Evolutionary conservation across 257 asterid genomes (phyloP).

Genomic region (Thymus quinquecostatus): DNA sequence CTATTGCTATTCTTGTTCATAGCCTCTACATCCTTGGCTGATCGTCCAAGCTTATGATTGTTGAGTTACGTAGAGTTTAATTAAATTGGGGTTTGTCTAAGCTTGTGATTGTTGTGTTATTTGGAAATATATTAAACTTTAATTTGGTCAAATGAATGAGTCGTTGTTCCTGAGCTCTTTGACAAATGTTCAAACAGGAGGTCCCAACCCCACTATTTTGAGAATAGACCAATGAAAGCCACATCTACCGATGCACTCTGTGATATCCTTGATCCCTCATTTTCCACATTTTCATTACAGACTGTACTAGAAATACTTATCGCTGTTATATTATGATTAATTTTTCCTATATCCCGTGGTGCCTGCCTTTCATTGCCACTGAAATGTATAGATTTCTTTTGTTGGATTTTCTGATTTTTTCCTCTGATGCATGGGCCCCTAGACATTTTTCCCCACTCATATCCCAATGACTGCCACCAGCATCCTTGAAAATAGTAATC

Average conservation of each 20-base stretch:
- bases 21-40: constrained; percentile 9
- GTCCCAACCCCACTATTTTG: not conserved
- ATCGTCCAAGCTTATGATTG: constrained; percentile 2
- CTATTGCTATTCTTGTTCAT: constrained; percentile 18
- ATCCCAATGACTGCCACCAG: not conserved
- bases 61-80: constrained; percentile 7
- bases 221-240: not conserved
- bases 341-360: constrained; percentile 7
- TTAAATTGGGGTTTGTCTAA: constrained; percentile 5
- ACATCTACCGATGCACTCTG: not conserved
- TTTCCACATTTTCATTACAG: not conserved
- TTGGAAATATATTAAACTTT: constrained; percentile 9
- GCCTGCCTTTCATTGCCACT: not conserved
- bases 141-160: no score
- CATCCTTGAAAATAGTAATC: not conserved
- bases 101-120: not conserved
- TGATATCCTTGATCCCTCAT: constrained; percentile 2
- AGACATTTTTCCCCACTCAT: not conserved
- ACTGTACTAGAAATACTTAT: not conserved
- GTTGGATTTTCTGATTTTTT: not conserved
- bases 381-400: constrained; percentile 1
- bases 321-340: not conserved
- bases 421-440: not conserved
- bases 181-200: not conserved
- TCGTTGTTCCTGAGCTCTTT: not conserved